Percentiles rank a stretch among this genome's conserved stretches.
Conservation (phyloP, 2,329 filamentous ascomycete genomes). For the Fusarium setosum region DNA sequence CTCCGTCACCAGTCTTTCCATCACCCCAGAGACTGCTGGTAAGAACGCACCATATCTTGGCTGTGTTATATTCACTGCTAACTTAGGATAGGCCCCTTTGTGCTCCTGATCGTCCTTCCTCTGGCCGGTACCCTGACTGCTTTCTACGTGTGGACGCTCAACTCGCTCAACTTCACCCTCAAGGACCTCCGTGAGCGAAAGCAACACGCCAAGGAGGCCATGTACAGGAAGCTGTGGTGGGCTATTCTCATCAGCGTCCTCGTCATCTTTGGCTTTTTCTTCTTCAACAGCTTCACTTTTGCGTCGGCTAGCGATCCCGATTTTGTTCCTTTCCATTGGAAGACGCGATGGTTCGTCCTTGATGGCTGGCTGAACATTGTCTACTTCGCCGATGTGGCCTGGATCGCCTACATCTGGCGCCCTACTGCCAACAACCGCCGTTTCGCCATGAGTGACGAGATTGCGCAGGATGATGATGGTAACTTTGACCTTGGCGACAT, state of each 20-base stretch:
- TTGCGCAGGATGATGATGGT: conserved; percentile 97
- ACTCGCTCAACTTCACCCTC: conserved; percentile 92
- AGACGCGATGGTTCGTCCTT: conserved; percentile 95
- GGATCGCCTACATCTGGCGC: conserved; percentile 95
- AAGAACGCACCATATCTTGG: conserved; percentile 41
- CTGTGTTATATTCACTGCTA: conserved; percentile 22
- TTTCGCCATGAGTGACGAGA: conserved; percentile 99
- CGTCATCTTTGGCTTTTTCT: conserved; percentile 98
- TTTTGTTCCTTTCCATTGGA: conserved; percentile 97
- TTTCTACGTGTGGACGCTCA: conserved; percentile 99
- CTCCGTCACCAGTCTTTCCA: conserved; percentile 86
- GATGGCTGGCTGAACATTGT: conserved; percentile 98
- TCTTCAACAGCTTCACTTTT: conserved; percentile 97
- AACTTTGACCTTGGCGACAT: conserved; percentile 94
- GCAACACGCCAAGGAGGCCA: conserved; percentile 90
- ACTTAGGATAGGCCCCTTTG: conserved; percentile 74
- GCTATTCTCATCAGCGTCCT: conserved; percentile 92
- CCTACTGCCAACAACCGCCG: conserved; percentile 96
- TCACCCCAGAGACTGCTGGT: conserved; percentile 88
- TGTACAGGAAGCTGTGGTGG: conserved; percentile 99
- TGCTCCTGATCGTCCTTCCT: conserved; percentile 92
- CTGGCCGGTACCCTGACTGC: conserved; percentile 92
- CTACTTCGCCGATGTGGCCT: conserved; percentile 92
- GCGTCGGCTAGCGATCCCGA: conserved; percentile 85
- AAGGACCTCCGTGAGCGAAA: conserved; percentile 96